phyloP scores from a whole-genome alignment of 2,329 filamentous ascomycete species.

The Uncinocarpus reesii region DNA sequence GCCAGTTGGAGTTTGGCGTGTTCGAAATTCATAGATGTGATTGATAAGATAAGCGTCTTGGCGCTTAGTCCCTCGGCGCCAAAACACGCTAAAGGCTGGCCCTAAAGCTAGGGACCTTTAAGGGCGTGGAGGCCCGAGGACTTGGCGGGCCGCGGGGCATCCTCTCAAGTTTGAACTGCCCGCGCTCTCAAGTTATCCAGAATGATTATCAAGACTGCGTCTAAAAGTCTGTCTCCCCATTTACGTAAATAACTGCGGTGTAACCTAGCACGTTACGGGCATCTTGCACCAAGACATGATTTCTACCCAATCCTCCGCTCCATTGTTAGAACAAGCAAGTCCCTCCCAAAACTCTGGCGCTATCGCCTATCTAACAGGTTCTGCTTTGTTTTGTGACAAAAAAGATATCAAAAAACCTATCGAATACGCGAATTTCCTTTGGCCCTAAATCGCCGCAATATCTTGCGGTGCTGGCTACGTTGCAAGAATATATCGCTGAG shows the following conservation, averaged over 20 bases:
- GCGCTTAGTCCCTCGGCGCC: neutral
- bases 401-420: slow-evolving; percentile 35
- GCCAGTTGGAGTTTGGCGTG: too few relatives aligned
- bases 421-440: slow-evolving; percentile 33
- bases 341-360: neutral
- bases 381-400: neutral
- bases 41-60: slow-evolving; percentile 4
- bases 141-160: too few relatives aligned
- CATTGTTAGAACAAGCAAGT: slow-evolving; percentile 9
- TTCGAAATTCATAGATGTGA: neutral
- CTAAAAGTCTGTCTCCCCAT: too few relatives aligned
- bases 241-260: too few relatives aligned
- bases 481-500: slow-evolving; percentile 27
- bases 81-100: too few relatives aligned
- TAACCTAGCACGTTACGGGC: too few relatives aligned
- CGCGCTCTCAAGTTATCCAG: too few relatives aligned
- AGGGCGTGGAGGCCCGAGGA: too few relatives aligned
- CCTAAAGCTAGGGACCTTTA: too few relatives aligned
- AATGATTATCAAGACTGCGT: too few relatives aligned
- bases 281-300: too few relatives aligned
- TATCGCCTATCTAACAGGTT: neutral
- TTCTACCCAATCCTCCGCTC: neutral
- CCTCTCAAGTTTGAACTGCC: too few relatives aligned
- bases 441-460: slow-evolving; percentile 31
- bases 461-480: slow-evolving; percentile 28